Evolutionary conservation across 305 asterid species (phyloP), one percentile per base, ranked within the genome.

Genomic region (Fraxinus velutina): DNA sequence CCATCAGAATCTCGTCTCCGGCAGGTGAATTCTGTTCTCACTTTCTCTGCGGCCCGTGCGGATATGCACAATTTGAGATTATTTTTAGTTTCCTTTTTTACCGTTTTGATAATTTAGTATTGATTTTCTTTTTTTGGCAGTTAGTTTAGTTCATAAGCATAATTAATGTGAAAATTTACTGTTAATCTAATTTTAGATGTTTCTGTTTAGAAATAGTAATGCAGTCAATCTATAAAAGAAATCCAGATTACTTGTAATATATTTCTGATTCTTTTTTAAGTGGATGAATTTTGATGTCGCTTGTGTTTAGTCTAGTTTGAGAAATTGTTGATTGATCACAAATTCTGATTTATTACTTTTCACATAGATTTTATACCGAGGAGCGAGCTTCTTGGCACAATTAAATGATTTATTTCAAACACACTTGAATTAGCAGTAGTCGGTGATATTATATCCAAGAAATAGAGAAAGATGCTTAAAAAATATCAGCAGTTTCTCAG

Each of bases 1-100:
- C 73, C 91, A 89, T 82, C 92, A 86, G 24, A 87, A 66, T 79
- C 85, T 89, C 73, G 89, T 87, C 47, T 87, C 90, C 7, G 77
- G 92, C 76, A 94, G 98, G 98, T 91, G 21, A 66, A 64, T 75
- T 50, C 21, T 7, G 44, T 32, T 32, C 36, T 32, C 36, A 32
- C 36, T 32, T 32, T 37, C 44, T 37, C 44, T 37, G 12, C 44
- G 2, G 44, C 44, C 42, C 44, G 12, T 37, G 44, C 12, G 12
- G 44, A 37, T 19, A n/a, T 9, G 10, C 68, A 19, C 27, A 57
- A 57, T 19, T 57, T 57, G 30, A 57, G 68, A 57, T 60, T 8
- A 27, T 17, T 68, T n/a, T 68, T n/a, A 30, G 72, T 74, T 50
- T 10, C 6, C 17, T 55, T 74, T 57, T 15, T 21, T 71, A 3